A percentile compares a stretch with the other conserved stretches of the same genome.
phyloP scores from a whole-genome alignment of 1,139 yeast genomes.

The Sugiyamaella xylanicola region DNA sequence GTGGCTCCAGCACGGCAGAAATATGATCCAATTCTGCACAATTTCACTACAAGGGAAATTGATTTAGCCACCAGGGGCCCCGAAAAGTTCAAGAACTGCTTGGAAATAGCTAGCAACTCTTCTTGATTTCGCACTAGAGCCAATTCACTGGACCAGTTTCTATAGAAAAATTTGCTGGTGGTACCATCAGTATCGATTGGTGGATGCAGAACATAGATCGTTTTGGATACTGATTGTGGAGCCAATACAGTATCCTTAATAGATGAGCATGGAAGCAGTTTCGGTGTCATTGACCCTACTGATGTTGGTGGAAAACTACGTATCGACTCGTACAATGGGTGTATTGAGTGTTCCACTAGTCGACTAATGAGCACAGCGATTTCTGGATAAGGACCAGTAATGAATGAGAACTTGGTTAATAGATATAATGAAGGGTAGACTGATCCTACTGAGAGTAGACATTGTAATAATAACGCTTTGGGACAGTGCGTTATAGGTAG shows the following conservation, averaged over 20 bases:
- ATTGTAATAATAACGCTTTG: slow-evolving; percentile 52
- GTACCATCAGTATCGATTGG: slow-evolving; percentile 24
- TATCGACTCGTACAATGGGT: slow-evolving; percentile 50
- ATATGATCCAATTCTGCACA: slow-evolving; percentile 60
- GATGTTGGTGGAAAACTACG: slow-evolving; percentile 17
- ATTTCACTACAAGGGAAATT: slow-evolving; percentile 54
- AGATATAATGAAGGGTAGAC: slow-evolving; percentile 65
- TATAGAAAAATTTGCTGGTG: slow-evolving; percentile 54
- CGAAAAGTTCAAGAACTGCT: slow-evolving; percentile 54
- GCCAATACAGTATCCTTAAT: slow-evolving; percentile 26
- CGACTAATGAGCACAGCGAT: slow-evolving; percentile 53
- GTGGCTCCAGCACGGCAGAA: slow-evolving; percentile 37
- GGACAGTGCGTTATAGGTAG: slow-evolving; percentile 28
- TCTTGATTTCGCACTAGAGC: slow-evolving; percentile 47
- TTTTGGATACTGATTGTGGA: slow-evolving; percentile 16
- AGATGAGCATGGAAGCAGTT: slow-evolving; percentile 27
- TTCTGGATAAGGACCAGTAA: slow-evolving; percentile 59
- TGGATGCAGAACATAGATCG: slow-evolving; percentile 9
- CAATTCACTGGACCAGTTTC: slow-evolving; percentile 52
- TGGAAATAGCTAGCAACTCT: slow-evolving; percentile 52
- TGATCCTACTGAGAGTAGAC: slow-evolving; percentile 63
- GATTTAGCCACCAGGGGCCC: slow-evolving; percentile 61
- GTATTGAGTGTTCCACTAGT: slow-evolving; percentile 53
- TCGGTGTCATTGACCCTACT: slow-evolving; percentile 5
- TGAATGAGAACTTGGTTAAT: slow-evolving; percentile 62